Conservation (phyloP, 495 filamentous ascomycete species). For the Cladorrhinum samala region DNA sequence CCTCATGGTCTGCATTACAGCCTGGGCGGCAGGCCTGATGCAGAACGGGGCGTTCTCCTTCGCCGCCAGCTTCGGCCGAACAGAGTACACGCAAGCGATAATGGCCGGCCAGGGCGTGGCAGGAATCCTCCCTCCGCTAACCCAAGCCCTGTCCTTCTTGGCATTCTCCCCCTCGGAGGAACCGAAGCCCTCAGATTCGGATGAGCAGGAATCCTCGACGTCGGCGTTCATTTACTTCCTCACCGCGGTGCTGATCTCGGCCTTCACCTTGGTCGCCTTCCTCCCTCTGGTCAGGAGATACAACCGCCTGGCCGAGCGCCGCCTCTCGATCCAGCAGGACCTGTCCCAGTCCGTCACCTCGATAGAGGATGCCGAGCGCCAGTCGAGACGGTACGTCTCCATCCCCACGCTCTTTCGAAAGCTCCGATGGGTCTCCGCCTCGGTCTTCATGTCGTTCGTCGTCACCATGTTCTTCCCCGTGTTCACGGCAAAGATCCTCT, state of each 20-base stretch:
- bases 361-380: constrained; percentile 41
- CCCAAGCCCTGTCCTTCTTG: constrained; percentile 77
- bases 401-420: constrained; percentile 65
- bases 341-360: constrained; percentile 37
- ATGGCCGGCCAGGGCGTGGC: constrained; percentile 94
- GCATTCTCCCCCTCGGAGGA: constrained; percentile 36
- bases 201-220: constrained; percentile 34
- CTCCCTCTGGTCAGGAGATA: constrained; percentile 42
- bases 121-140: constrained; percentile 82
- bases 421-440: constrained; percentile 60
- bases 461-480: constrained; percentile 94
- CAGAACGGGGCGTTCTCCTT: constrained; percentile 96
- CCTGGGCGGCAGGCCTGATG: constrained; percentile 73
- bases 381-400: constrained; percentile 52
- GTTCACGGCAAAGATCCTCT: constrained; percentile 76
- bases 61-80: constrained; percentile 72
- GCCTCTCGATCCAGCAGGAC: constrained; percentile 26
- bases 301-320: constrained; percentile 35
- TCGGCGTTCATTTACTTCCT: constrained; percentile 90
- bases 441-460: constrained; percentile 71
- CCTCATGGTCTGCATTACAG: constrained; percentile 71
- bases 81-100: constrained; percentile 89
- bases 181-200: constrained; percentile 2
- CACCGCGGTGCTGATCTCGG: constrained; percentile 61
- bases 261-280: constrained; percentile 55